phyloP scores from a whole-genome alignment of 345 rosid genomes.

The Melaleuca quinquenervia region DNA sequence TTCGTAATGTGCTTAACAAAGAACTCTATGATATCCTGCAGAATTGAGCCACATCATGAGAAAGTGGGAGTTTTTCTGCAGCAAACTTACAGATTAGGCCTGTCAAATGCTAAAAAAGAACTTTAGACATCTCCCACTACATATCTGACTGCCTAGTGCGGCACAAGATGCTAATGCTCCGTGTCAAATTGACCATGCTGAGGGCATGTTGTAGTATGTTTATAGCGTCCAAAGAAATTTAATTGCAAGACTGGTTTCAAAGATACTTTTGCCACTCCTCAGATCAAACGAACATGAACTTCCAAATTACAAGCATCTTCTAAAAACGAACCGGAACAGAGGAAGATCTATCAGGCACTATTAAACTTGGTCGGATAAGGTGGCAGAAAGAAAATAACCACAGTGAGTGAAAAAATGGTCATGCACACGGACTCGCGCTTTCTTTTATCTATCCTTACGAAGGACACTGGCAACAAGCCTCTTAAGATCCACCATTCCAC shows the following conservation, averaged over 20 bases:
- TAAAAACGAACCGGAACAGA: neutral
- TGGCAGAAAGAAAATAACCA: neutral
- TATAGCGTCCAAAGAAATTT: neutral
- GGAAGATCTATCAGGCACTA: neutral
- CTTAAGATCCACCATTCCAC: neutral
- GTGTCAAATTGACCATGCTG: neutral
- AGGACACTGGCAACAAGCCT: neutral
- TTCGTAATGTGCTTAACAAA: conserved; percentile 59
- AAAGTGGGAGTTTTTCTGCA: neutral
- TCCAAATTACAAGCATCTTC: neutral
- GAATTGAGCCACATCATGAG: neutral
- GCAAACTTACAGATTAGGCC: neutral
- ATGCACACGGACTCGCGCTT: neutral
- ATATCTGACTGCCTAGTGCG: neutral
- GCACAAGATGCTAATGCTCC: neutral
- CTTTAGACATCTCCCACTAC: neutral
- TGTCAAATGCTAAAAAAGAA: neutral
- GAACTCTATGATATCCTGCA: conserved; percentile 73
- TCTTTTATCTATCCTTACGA: neutral
- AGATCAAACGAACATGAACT: neutral
- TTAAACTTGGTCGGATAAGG: neutral
- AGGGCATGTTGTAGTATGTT: neutral
- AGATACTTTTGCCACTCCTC: neutral
- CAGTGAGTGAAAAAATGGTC: neutral
- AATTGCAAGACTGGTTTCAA: neutral